A percentile compares a stretch with the other conserved stretches of the same genome.
Evolutionary conservation across 2,329 filamentous ascomycete genomes (phyloP).

Genomic region (Penicillium sp.): DNA sequence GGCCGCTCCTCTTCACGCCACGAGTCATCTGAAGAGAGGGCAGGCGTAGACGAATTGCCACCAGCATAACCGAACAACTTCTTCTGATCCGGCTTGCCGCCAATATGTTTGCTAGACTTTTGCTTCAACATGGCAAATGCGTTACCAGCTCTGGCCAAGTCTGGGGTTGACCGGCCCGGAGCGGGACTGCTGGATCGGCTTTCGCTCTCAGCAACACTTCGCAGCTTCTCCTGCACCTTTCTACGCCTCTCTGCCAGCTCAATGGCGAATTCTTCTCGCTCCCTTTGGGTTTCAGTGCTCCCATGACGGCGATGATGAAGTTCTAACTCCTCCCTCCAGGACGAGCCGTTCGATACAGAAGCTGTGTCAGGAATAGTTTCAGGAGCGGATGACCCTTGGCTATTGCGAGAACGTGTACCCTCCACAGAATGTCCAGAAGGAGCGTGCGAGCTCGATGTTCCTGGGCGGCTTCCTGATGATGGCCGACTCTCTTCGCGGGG

Average conservation of each 20-base stretch:
- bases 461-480: background rate
- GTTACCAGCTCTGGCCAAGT: constrained; percentile 36
- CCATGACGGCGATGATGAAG: constrained; percentile 42
- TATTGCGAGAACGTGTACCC: constrained; percentile 11
- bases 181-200: constrained; percentile 46
- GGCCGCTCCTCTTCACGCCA: constrained; percentile 39
- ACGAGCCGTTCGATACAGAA: constrained; percentile 16
- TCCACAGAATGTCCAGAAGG: constrained; percentile 13
- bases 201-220: constrained; percentile 42
- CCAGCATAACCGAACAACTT: constrained; percentile 43
- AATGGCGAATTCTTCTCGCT: constrained; percentile 48
- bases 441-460: constrained; percentile 9
- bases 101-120: constrained; percentile 37
- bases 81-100: constrained; percentile 34
- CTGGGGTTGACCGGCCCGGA: constrained; percentile 34
- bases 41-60: constrained; percentile 37
- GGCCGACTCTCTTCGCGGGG: background rate
- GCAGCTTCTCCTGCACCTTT: constrained; percentile 49
- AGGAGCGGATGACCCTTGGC: constrained; percentile 14
- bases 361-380: background rate
- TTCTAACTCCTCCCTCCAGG: constrained; percentile 51
- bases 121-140: constrained; percentile 46
- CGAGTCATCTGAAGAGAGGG: constrained; percentile 33
- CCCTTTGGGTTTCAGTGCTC: constrained; percentile 49
- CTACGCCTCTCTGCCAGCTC: constrained; percentile 49